Conservation (phyloP, 371 early-diverging fungal species). For the Smittium mucronatum region DNA sequence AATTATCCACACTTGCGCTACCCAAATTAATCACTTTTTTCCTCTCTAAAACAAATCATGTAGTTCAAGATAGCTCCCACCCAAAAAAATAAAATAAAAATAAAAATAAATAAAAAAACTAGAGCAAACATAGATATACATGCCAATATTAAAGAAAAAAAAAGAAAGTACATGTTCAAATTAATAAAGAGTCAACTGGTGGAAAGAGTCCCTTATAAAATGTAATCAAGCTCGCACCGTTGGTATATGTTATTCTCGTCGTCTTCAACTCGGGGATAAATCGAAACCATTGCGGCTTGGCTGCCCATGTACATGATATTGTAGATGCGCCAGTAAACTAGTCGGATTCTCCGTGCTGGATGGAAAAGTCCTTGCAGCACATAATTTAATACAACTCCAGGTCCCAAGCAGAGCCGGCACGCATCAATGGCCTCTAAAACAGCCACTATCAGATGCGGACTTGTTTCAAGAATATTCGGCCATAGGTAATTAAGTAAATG, state of each 20-base stretch:
- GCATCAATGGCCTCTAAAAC: slow-evolving; percentile 96
- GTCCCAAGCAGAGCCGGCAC: slow-evolving; percentile 78
- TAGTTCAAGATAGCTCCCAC: too few species aligned
- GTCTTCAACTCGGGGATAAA: slow-evolving; percentile 77
- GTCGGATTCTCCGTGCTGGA: slow-evolving; percentile 89
- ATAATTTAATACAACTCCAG: slow-evolving; percentile 73
- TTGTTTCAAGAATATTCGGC: slow-evolving; percentile 97
- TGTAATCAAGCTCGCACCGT: slow-evolving; percentile 59
- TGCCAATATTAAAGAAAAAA: too few species aligned
- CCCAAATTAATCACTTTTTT: too few species aligned
- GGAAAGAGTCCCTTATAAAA: slow-evolving; percentile 17
- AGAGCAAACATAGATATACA: too few species aligned
- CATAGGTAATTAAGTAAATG: slow-evolving; percentile 92
- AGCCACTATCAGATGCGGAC: slow-evolving; percentile 91
- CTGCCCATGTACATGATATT: slow-evolving; percentile 82
- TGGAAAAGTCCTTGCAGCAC: slow-evolving; percentile 92
- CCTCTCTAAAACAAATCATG: too few species aligned
- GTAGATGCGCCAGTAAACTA: slow-evolving; percentile 96
- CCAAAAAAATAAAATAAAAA: too few species aligned
- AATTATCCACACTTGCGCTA: too few species aligned
- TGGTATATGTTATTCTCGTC: slow-evolving; percentile 59
- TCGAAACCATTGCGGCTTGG: slow-evolving; percentile 87
- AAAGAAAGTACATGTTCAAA: too few species aligned
- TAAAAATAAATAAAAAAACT: too few species aligned
- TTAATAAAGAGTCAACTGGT: too few species aligned